Base-by-base conservation (phyloP, 441 rosid genomes). In the Adansonia grandidieri region DNA sequence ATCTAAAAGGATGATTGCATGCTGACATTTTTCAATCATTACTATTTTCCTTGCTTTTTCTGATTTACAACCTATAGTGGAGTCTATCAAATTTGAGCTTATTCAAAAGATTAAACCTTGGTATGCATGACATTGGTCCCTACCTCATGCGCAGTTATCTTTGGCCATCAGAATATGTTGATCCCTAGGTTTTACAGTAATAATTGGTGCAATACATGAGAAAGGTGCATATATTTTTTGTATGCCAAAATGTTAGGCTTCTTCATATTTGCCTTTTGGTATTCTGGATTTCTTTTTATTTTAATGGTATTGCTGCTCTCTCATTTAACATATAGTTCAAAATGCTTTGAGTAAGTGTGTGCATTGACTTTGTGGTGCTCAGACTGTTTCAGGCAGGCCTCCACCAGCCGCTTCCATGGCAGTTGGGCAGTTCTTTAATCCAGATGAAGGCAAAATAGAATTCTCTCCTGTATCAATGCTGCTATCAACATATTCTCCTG, bases 371-470 rank as follows among this genome's bases (percentile, higher is more conserved):
- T 83, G 71, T 83, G 78, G 77, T 86, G 77, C 77, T 77, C 94
- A 94, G 99, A 88, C 88, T 58, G 65, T 91, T 84, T 93, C 97
- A 62, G 98, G 97, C 80, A 88, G 95, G 85, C 98, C 99, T 82
- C 99, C 99, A 73, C 98, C 97, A 15, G 96, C 98, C 61, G 89
- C 92, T 83, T 96, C 99, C 74, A 94, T 96, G 98, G 98, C 92
- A 81, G 94, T 96, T 80, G 99, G 99, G 61, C 99, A 96, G 85
- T 96, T 96, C 87, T 94, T 90, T 84, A 89, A 94, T 82, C 98
- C 98, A 64, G 77, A 86, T 71, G 94, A 94, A 81, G 98, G 99
- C 76, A 78, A 87, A 75, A 81, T 79, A 81, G 93, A 87, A 71
- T 82, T 92, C 78, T 87, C 97, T 81, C 86, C 91, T 82, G 87